Base-by-base conservation (phyloP, 2,329 filamentous ascomycete genomes). In the Trichothecium sympodiale region DNA sequence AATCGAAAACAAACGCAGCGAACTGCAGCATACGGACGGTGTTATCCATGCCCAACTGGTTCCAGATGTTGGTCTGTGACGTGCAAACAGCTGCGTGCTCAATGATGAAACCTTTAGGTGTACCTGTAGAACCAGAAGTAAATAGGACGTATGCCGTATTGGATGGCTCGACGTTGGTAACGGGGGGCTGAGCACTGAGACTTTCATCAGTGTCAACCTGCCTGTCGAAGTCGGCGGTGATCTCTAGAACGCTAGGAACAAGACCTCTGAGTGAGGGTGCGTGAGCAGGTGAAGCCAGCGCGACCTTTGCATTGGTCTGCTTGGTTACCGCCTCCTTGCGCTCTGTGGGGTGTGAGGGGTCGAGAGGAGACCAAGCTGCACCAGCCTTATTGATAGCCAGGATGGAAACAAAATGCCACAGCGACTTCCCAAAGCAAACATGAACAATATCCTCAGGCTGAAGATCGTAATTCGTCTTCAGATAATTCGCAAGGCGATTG, bases 1-100 rank as follows among this genome's bases (percentile, higher is more conserved):
- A 60, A 38, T 74, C 68, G 32, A 71, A 73, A 1, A 61, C 64
- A 42, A 65, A 69, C 4, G 60, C 61, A 4, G 65, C 64, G 38
- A 68, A 69, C 37, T 71, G 66, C 32, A 75, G 39, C 5, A 74
- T 33, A 6, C 18, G 16, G 1, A 33, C 31, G 13, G 16, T 9
- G n/a, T 16, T 14, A 17, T 17, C 18, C 8, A 33, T 16, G 9
- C 31, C 15, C 9, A 33, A 17, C n/a, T 18, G 16, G 15, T 33
- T 23, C 9, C 31, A 14, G 18, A 33, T 20, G 64, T 4, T 77
- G 62, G 7, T 70, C 71, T 42, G 40, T 6, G 31, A 34, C 15
- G 39, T 41, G 17, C 39, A 41, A 8, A 43, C 36, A 4, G 38
- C 31, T 13, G 20, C 14, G 26, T 45, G 43, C 20, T 45, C 38